Evolutionary conservation across 1,284 basidiomycete species (phyloP), one percentile per base, ranked within the genome.

Genomic region (Trichosporon ovoides): DNA sequence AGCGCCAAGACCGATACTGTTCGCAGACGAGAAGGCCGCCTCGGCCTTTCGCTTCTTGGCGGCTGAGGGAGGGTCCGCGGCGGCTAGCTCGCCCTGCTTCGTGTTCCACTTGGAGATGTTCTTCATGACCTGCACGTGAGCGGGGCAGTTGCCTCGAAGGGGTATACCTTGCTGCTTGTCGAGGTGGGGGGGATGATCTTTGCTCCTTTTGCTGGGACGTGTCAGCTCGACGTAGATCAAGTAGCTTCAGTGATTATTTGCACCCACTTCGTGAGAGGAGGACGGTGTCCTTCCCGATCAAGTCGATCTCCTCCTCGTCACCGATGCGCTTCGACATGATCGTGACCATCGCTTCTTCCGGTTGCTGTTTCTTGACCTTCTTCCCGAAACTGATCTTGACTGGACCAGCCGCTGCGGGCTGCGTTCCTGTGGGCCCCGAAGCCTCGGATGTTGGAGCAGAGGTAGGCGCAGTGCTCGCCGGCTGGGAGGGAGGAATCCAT

Each of bases 81-180:
- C 58, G 14, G 69, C 67, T 31, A 94, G 81, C 68, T 90, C 91
- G 75, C 86, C 86, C 77, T 93, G 89, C 16, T 92, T 89, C 78
- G 87, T 88, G 73, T 92, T 95, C 92, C 92, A 96, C 69, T 96
- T 95, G 70, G 83, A 86, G 72, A 97, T 95, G 68, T 94, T 92
- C 73, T 84, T 88, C 52, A 83, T 87, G 49, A 86, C 88, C 91
- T 94, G 36, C 34, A 48, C 34, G 55, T 59, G 54, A 56, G 50
- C 43, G 19, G 34, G 24, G 51, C 48, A 38, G 31, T 10, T 28
- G 31, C 7, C 38, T 7, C 5, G 28, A n/a, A 7, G 10, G 49
- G 11, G 40, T 49, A n/a, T 72, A 89, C 90, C 86, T 94, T 96
- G 81, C 87, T 89, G 74, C 88, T 93, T 38, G 87, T 85, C 52